Evolutionary conservation across 306 rosid species (phyloP), one percentile per base, ranked within the genome.

Genomic region (Leucaena leucocephala): DNA sequence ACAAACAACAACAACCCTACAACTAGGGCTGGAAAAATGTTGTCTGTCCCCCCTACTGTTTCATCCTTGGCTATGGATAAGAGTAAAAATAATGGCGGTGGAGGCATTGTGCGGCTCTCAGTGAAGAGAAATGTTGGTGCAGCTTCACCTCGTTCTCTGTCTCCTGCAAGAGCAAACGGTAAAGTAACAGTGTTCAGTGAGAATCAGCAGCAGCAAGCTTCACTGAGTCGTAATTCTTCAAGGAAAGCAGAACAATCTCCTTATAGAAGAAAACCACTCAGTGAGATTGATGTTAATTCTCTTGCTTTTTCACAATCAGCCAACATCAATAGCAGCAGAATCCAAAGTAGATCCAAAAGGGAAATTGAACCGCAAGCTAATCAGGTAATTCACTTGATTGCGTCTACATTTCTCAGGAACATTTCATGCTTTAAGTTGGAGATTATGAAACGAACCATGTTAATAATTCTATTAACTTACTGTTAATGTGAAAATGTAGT

Each of bases 161-260:
- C 97, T 4, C 97, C 98, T 27, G 91, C 94, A 42, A 90, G 90
- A 61, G 45, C 77, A 42, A 91, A 77, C 87, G 82, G 34, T 52
- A 87, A 72, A 65, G 76, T n/a, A 4, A 1, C 21, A 19, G 2
- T 49, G 3, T 61, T 81, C 69, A 77, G 46, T 74, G 92, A 86
- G 34, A 72, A 82, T 45, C 72, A 65, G 21, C 90, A 81, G 80
- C 86, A 85, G 76, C 90, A 87, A 76, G 87, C 93, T 2, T 91
- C 97, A 0, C 89, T 96, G 43, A 89, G 98, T 84, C 90, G 97
- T 2, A 93, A 84, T 88, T 84, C 96, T 63, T 85, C 92, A 19
- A 91, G 94, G 79, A 96, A 91, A 83, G 86, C 97, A 16, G 99
- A 93, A 78, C 89, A 85, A 1, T 96, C 99, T 42, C 99, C 99